Base-by-base conservation (phyloP, 345 rosid species). In the Carallia brachiata region DNA sequence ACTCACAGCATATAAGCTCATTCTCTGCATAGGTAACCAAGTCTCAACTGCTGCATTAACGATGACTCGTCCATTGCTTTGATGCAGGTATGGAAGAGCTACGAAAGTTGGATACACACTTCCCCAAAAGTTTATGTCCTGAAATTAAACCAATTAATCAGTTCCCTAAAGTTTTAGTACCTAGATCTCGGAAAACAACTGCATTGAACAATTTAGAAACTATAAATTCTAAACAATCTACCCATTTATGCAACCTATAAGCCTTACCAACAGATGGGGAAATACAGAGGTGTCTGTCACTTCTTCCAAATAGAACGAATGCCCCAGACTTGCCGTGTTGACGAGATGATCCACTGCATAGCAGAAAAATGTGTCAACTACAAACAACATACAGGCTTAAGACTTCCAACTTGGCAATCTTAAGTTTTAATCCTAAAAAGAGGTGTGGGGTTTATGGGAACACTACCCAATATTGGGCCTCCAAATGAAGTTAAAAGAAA, bases 41-140 rank as follows among this genome's bases (percentile, higher is more conserved):
- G 76, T 88, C 83, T 90, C 97, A n/a, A 91, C 94, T 6, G 97
- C 90, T 0, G 96, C 96, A 65, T 94, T 91, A 69, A 90, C 92
- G 1, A 90, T 62, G 52, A 91, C 76, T 58, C 74, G 83, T 48
- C 98, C 97, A 66, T 86, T 91, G 60, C 79, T 87, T 70, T 83
- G 74, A 27, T 83, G 87, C 56, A 91, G 85, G 68, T 82, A 77
- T n/a, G 97, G 98, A 36, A 94, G 89, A 4, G 96, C 97, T 39
- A 85, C 90, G 7, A 73, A 86, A 0, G 93, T 90, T 2, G 98
- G 97, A 81, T 91, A 90, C 23, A 23, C 23, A 23, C 23, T 23
- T 23, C 23, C 23, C 23, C 23, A 23, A 23, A 94, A 94, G 83
- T 90, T 92, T 53, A 92, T 87, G 75, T 90, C 93, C 93, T 92